These are phyloP conservation scores for Russula foetens DNA, from an alignment of 768 basidiomycete genomes.

Conservation along the genomic window DNA sequence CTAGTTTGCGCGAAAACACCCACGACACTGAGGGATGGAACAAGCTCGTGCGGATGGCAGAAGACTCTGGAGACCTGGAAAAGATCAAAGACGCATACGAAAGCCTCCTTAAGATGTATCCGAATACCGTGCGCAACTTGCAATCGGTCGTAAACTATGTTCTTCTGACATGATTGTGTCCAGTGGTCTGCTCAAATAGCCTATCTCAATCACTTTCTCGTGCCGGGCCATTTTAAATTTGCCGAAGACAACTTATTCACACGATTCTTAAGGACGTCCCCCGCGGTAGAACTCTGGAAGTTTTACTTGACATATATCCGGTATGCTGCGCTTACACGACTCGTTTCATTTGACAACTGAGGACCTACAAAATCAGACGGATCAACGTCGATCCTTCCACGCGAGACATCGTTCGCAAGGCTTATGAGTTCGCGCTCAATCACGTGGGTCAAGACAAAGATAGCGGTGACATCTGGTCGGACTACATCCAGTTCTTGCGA, in stretches of 20 bases:
- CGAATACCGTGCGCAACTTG: slow-evolving; percentile 74
- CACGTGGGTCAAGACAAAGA: slow-evolving; percentile 90
- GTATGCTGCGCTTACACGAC: slow-evolving; percentile 21
- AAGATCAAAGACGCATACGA: slow-evolving; percentile 79
- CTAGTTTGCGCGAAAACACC: slow-evolving; percentile 56
- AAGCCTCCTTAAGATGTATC: slow-evolving; percentile 74
- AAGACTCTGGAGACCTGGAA: slow-evolving; percentile 68
- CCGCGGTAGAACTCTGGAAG: slow-evolving; percentile 86
- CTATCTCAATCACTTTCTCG: slow-evolving; percentile 71
- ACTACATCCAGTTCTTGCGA: slow-evolving; percentile 86
- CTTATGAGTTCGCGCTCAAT: slow-evolving; percentile 89
- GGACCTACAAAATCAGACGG: slow-evolving; percentile 38
- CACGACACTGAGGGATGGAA: slow-evolving; percentile 76
- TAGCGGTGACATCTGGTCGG: slow-evolving; percentile 86
- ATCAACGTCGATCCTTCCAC: slow-evolving; percentile 58
- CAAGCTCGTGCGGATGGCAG: slow-evolving; percentile 67
- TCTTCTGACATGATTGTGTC: slow-evolving; percentile 18
- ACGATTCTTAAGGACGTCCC: slow-evolving; percentile 74
- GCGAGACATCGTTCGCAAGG: slow-evolving; percentile 73
- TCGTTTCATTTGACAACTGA: slow-evolving; percentile 4
- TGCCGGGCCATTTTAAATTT: slow-evolving; percentile 56
- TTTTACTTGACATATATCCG: slow-evolving; percentile 93
- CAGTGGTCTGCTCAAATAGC: slow-evolving; percentile 80
- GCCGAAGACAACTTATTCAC: slow-evolving; percentile 82
- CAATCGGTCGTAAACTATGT: slow-evolving; percentile 24